These are phyloP conservation scores for Tubosaeta sp. DNA, from an alignment of 768 basidiomycete species.

Conservation along the genomic window DNA sequence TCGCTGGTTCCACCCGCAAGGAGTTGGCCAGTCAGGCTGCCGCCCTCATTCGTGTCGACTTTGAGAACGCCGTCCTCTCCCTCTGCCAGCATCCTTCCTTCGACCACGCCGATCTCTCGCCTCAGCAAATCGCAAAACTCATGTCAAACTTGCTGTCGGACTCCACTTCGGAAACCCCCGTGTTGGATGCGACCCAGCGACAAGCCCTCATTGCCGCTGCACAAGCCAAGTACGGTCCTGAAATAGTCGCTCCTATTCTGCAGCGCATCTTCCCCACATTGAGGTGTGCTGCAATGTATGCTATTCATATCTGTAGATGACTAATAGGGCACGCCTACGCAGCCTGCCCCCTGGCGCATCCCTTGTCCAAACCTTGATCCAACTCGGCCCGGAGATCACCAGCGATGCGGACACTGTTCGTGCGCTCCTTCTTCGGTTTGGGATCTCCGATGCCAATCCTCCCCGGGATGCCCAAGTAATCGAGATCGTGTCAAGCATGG, in stretches of 20 bases:
- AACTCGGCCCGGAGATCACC: conserved; percentile 78
- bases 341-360: conserved; percentile 67
- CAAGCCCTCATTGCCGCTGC: conserved; percentile 71
- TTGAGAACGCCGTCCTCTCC: conserved; percentile 72
- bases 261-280: conserved; percentile 70
- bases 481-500: conserved; percentile 66
- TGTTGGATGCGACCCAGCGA: conserved; percentile 68
- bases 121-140: conserved; percentile 71
- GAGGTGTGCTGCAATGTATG: conserved; percentile 45
- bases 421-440: conserved; percentile 69
- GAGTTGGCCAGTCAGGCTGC: conserved; percentile 59
- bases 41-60: conserved; percentile 68
- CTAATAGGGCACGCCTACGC: conserved; percentile 13
- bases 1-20: conserved; percentile 56
- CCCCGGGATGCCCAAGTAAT: conserved; percentile 67
- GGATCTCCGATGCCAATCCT: conserved; percentile 65
- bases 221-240: conserved; percentile 77
- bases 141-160: conserved; percentile 78
- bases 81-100: conserved; percentile 78
- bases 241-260: conserved; percentile 68
- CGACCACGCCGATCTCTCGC: conserved; percentile 75
- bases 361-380: conserved; percentile 70
- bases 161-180: conserved; percentile 60
- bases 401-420: conserved; percentile 66
- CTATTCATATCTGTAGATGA: conserved; percentile 10